These are phyloP conservation scores for Thymus mandschuricus DNA, from an alignment of 257 asterid genomes.

Conservation along the genomic window DNA sequence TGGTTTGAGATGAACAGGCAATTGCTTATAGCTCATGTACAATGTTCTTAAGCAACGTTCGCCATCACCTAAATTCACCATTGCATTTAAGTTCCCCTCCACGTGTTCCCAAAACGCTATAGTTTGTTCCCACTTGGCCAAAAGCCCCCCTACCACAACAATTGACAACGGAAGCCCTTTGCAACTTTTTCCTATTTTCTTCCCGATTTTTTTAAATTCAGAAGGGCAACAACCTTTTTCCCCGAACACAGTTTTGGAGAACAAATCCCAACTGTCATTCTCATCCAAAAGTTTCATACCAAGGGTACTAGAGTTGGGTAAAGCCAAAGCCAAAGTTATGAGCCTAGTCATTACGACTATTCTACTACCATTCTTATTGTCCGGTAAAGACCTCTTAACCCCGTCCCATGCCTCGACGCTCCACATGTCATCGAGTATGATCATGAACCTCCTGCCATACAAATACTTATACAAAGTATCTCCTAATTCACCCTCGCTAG, in stretches of 20 bases:
- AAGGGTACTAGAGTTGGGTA: background rate
- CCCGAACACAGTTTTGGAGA: constrained; percentile 20
- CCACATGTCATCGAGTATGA: constrained; percentile 30
- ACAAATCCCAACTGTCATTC: constrained; percentile 33
- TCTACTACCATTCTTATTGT: constrained; percentile 26
- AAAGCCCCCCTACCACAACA: no score
- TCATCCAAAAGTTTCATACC: constrained; percentile 24
- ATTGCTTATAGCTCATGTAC: no score
- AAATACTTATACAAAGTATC: constrained; percentile 1
- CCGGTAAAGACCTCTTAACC: background rate
- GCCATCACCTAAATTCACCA: no score
- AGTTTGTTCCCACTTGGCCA: no score
- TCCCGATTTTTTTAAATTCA: constrained; percentile 23
- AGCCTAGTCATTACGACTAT: constrained; percentile 28
- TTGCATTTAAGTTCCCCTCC: no score
- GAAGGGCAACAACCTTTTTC: constrained; percentile 27
- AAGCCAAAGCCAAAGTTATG: background rate
- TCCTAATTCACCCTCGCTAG: constrained; percentile 14
- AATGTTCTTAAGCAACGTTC: no score
- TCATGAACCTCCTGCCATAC: constrained; percentile 22
- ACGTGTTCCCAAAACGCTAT: no score
- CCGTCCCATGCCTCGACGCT: constrained; percentile 14
- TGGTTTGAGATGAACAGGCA: no score
- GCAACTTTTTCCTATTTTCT: constrained; percentile 23
- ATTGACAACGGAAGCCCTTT: constrained; percentile 32